Evolutionary conservation across 306 rosid species (phyloP), one percentile per base, ranked within the genome.

Genomic region (Rosa multiflora): DNA sequence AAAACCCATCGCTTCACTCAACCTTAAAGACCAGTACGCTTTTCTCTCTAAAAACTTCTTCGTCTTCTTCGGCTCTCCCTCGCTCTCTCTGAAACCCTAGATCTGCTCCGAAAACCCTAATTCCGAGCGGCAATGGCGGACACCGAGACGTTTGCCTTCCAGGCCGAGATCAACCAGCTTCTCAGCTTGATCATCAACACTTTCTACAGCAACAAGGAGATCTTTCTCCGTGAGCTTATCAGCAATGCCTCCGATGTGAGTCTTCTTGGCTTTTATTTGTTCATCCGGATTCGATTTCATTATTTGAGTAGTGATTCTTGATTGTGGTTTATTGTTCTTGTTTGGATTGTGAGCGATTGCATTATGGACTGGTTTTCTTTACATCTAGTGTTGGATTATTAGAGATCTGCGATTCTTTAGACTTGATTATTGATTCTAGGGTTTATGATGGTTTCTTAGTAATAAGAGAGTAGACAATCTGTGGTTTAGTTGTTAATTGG

Each of bases 141-240:
- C 6, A 35, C 79, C 0, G 97, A 93, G 87, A 93, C 94, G 77
- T 93, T 93, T 23, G 94, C 98, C 49, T 93, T 93, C 70, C 98
- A 93, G 89, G 98, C 97, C 21, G 98, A 93, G 93, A 93, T 93
- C 82, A 93, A 93, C 89, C 98, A 93, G 88, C 90, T 93, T 20
- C 89, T 93, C 74, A 93, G 97, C 80, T 86, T 93, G 49, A 91
- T 93, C 76, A 93, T 93, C 91, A 93, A 93, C 81, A 93, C 98
- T 29, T 93, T 91, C 83, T 91, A 93, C 92, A 91, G 94, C 86
- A 93, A 93, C 86, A 93, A 93, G 91, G 98, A 93, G 90, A 93
- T 93, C 76, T 93, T 91, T 48, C 97, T 93, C 52, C 98, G 98
- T 23, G 98, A 93, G 87, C 81, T 93, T 64, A 87, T 93, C 55